phyloP scores from a whole-genome alignment of 768 basidiomycete genomes.

The Saitozyma sp. region DNA sequence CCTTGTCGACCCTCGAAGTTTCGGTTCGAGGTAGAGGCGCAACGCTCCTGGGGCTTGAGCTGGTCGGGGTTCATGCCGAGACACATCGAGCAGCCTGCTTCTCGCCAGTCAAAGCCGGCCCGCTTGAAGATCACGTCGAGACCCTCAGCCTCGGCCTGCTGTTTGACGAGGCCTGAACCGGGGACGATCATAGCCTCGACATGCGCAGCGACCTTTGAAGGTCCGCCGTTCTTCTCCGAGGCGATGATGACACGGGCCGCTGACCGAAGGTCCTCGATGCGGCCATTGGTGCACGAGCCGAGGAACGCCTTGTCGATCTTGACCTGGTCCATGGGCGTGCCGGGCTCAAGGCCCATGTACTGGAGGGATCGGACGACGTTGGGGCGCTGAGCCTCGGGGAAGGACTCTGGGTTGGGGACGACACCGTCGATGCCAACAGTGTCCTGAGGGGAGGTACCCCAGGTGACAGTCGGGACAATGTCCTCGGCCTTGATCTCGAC shows the following conservation, averaged over 20 bases:
- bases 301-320: constrained; percentile 86
- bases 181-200: constrained; percentile 90
- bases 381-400: constrained; percentile 66
- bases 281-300: constrained; percentile 91
- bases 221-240: constrained; percentile 61
- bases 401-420: constrained; percentile 72
- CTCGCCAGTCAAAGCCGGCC: constrained; percentile 92
- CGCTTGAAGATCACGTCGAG: constrained; percentile 81
- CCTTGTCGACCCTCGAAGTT: constrained; percentile 90
- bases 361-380: constrained; percentile 73
- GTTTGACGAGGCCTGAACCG: constrained; percentile 84
- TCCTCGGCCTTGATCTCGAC: constrained; percentile 77
- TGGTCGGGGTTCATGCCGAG: constrained; percentile 95
- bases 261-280: constrained; percentile 87
- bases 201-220: constrained; percentile 68
- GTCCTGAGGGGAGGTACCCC: constrained; percentile 92
- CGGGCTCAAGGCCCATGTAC: constrained; percentile 83
- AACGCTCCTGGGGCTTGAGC: constrained; percentile 73
- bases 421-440: constrained; percentile 76
- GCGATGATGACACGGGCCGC: constrained; percentile 76
- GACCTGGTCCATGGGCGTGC: constrained; percentile 76
- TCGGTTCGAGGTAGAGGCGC: constrained; percentile 88
- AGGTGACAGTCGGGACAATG: constrained; percentile 85
- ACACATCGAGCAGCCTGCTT: constrained; percentile 95
- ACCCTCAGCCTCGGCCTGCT: constrained; percentile 87